Evolutionary conservation across 768 basidiomycete species (phyloP).

Genomic region (Tylopilus plumbeoviolaceoides): DNA sequence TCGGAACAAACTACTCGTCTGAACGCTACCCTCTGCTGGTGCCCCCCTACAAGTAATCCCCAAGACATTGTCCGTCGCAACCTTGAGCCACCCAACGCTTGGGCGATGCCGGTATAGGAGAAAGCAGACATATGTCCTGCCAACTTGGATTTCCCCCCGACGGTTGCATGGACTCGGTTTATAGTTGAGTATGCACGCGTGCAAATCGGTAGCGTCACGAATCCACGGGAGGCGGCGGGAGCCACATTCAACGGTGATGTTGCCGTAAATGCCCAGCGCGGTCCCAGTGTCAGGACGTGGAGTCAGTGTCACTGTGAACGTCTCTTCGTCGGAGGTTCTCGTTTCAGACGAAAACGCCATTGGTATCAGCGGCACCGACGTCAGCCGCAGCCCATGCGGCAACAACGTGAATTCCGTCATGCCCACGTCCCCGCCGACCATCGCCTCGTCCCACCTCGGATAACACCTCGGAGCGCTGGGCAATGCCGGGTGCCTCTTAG

Average conservation of each 20-base stretch:
- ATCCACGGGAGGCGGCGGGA: slow-evolving; percentile 12
- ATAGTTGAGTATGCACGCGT: slow-evolving; percentile 24
- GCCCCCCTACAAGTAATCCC: slow-evolving; percentile 8
- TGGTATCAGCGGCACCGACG: slow-evolving; percentile 22
- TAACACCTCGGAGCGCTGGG: slow-evolving; percentile 23
- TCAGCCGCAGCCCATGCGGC: slow-evolving; percentile 13
- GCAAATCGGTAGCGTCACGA: slow-evolving; percentile 12
- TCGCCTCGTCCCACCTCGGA: slow-evolving; percentile 12
- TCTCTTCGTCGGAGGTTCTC: neutral
- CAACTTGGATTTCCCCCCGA: slow-evolving; percentile 13
- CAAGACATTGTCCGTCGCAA: slow-evolving; percentile 23
- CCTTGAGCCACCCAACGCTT: slow-evolving; percentile 20
- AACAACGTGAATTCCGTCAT: slow-evolving; percentile 15
- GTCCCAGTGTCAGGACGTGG: neutral
- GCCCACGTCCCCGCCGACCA: slow-evolving; percentile 7
- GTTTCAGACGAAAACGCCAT: slow-evolving; percentile 7
- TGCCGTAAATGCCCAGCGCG: slow-evolving; percentile 6
- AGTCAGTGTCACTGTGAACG: slow-evolving; percentile 13
- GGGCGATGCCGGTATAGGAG: slow-evolving; percentile 12
- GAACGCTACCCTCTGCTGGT: neutral
- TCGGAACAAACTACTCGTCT: slow-evolving; percentile 1
- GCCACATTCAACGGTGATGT: slow-evolving; percentile 17
- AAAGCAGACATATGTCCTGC: slow-evolving; percentile 21
- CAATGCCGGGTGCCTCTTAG: slow-evolving; percentile 14
- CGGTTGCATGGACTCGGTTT: neutral